phyloP scores from a whole-genome alignment of 2,329 filamentous ascomycete genomes.

The Ascochyta pisi region DNA sequence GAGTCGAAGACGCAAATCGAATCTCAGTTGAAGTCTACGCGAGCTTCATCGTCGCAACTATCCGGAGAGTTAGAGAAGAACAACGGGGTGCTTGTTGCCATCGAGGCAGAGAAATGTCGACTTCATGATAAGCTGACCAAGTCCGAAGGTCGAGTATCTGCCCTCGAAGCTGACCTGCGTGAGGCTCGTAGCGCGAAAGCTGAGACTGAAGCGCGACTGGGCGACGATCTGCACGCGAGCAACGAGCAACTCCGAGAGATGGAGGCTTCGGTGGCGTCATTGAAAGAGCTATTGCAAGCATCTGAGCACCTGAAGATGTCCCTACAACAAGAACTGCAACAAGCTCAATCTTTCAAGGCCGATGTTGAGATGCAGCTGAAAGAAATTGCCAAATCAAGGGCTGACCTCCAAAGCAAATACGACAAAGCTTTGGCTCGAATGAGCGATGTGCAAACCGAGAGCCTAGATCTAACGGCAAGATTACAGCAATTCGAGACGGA shows the following conservation, averaged over 20 bases:
- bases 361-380: conserved; percentile 20
- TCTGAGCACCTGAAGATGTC: conserved; percentile 26
- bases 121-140: conserved; percentile 29
- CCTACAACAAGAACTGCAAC: conserved; percentile 23
- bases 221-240: conserved; percentile 22
- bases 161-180: conserved; percentile 30
- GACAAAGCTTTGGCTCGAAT: conserved; percentile 15
- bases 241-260: conserved; percentile 33
- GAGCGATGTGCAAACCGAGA: conserved; percentile 8
- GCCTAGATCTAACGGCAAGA: conserved; percentile 10
- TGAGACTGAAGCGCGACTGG: conserved; percentile 20
- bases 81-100: conserved; percentile 30
- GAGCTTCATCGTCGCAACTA: conserved; percentile 27
- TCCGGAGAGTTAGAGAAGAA: conserved; percentile 29
- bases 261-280: conserved; percentile 26
- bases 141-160: conserved; percentile 27
- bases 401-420: conserved; percentile 18
- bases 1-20: conserved; percentile 31
- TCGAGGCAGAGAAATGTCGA: conserved; percentile 29
- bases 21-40: conserved; percentile 26
- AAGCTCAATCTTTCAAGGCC: conserved; percentile 19
- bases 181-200: conserved; percentile 22
- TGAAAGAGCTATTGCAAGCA: conserved; percentile 22
- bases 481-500: conserved; percentile 19
- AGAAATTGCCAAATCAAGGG: conserved; percentile 13